phyloP scores from a whole-genome alignment of 2,329 filamentous ascomycete species.

The Cytospora paraplurivora region DNA sequence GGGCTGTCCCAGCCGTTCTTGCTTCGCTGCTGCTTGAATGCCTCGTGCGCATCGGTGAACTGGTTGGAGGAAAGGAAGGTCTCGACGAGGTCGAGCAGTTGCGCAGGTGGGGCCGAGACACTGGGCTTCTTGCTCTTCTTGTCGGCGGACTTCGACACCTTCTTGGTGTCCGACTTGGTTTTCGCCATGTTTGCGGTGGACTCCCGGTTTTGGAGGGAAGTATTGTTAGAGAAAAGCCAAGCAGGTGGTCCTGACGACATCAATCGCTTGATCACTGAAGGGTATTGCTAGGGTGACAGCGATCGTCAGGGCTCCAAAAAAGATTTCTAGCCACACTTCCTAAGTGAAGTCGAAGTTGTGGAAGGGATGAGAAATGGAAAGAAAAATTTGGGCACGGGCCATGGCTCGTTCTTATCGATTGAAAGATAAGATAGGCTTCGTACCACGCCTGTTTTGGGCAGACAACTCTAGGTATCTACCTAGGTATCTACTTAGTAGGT shows the following conservation, averaged over 20 bases:
- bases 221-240: conserved; percentile 32
- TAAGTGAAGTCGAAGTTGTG: not conserved
- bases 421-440: not conserved
- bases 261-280: not conserved
- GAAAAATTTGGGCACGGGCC: conserved; percentile 1
- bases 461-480: too few species aligned
- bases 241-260: conserved; percentile 31
- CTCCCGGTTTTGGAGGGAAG: not conserved
- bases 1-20: conserved; percentile 51
- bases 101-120: conserved; percentile 50
- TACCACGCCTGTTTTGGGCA: not conserved
- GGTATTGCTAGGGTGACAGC: not conserved
- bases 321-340: not conserved
- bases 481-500: too few species aligned
- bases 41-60: conserved; percentile 62
- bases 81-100: conserved; percentile 68
- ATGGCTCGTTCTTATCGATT: not conserved
- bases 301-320: not conserved
- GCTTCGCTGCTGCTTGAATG: conserved; percentile 65
- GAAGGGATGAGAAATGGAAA: conserved; percentile 4
- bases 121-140: conserved; percentile 25
- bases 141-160: conserved; percentile 7
- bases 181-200: conserved; percentile 27
- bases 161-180: conserved; percentile 28
- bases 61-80: conserved; percentile 67